These are phyloP conservation scores for Pichia scutulata DNA, from an alignment of 805 yeast species.

Conservation along the genomic window DNA sequence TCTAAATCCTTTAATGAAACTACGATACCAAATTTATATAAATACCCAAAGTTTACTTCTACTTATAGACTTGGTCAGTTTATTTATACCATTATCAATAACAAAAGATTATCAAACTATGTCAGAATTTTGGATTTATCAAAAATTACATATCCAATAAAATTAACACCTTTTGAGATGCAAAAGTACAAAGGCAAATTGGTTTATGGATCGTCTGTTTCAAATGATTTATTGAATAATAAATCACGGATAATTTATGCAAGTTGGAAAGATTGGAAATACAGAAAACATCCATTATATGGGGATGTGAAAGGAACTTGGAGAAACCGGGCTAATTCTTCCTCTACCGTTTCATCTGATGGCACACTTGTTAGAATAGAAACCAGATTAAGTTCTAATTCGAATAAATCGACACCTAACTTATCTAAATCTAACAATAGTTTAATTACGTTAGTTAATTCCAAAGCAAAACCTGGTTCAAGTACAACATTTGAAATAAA, in stretches of 20 bases:
- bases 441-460: not conserved
- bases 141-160: slow-evolving; percentile 33
- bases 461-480: slow-evolving; percentile 2
- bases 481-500: not conserved
- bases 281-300: slow-evolving; percentile 62
- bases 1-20: slow-evolving; percentile 42
- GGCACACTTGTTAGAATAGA: not conserved
- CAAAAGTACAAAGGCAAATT: slow-evolving; percentile 14
- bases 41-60: slow-evolving; percentile 48
- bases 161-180: slow-evolving; percentile 16
- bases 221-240: slow-evolving; percentile 6
- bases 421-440: not conserved
- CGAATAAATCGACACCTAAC: not conserved
- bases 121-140: slow-evolving; percentile 58
- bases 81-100: slow-evolving; percentile 54
- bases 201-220: slow-evolving; percentile 12
- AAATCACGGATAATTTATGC: slow-evolving; percentile 41
- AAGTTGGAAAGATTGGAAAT: slow-evolving; percentile 92
- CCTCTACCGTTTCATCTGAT: slow-evolving; percentile 1
- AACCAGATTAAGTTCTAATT: not conserved
- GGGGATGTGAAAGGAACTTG: slow-evolving; percentile 12
- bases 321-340: slow-evolving; percentile 6
- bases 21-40: slow-evolving; percentile 49
- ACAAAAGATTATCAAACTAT: slow-evolving; percentile 45
- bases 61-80: slow-evolving; percentile 79